Evolutionary conservation across 306 rosid species (phyloP).

Genomic region (Begonia loranthoides): DNA sequence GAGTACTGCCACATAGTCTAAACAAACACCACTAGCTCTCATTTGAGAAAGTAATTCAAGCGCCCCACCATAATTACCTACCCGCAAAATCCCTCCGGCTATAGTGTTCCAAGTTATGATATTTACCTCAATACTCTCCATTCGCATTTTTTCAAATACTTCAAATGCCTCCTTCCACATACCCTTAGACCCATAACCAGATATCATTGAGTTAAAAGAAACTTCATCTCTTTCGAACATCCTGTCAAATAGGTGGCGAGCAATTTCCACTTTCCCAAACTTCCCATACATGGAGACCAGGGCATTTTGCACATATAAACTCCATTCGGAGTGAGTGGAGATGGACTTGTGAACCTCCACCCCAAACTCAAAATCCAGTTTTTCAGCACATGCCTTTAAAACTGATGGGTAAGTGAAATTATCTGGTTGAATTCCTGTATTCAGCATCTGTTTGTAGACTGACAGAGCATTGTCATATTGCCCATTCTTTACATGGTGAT

Average conservation of each 20-base stretch:
- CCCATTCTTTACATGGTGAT: conserved; percentile 42
- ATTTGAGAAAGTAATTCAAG: conserved; percentile 59
- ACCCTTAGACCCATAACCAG: conserved; percentile 54
- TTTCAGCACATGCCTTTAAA: conserved; percentile 81
- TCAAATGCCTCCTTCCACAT: conserved; percentile 63
- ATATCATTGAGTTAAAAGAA: conserved; percentile 74
- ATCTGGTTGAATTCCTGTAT: conserved; percentile 45
- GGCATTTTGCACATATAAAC: conserved; percentile 72
- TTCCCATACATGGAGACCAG: conserved; percentile 72
- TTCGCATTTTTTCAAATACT: conserved; percentile 39
- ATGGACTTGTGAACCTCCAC: conserved; percentile 55
- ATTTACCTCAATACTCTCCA: conserved; percentile 32
- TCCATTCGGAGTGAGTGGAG: conserved; percentile 31
- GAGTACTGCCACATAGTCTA: conserved; percentile 57
- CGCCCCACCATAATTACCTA: conserved; percentile 28
- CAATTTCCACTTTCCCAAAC: conserved; percentile 58
- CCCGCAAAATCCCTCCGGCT: conserved; percentile 57
- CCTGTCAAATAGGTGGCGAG: conserved; percentile 49
- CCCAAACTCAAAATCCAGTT: conserved; percentile 38
- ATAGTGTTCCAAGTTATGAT: conserved; percentile 64
- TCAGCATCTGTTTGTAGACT: conserved; percentile 53
- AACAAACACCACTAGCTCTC: conserved; percentile 27
- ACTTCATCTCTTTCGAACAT: conserved; percentile 60
- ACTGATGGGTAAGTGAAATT: conserved; percentile 67
- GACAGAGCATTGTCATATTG: conserved; percentile 36